phyloP scores from a whole-genome alignment of 1,284 basidiomycete species.

The Trichosporon faecale region DNA sequence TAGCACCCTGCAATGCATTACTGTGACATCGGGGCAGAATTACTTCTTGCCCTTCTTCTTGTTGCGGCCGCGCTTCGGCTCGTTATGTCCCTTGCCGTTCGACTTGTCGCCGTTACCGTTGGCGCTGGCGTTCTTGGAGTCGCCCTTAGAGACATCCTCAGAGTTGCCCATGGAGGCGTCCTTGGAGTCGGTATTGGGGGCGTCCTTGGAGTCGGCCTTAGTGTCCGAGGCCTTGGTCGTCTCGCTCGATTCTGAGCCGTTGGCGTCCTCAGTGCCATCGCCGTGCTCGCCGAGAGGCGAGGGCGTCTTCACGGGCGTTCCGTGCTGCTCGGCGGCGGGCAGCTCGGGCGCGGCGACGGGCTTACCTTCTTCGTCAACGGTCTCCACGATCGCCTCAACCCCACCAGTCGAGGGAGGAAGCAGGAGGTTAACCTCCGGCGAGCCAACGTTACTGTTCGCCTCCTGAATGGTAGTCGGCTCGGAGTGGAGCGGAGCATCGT shows the following conservation, averaged over 20 bases:
- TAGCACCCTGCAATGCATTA: background rate
- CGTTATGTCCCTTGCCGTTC: conserved; percentile 1
- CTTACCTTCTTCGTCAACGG: background rate
- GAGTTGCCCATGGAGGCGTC: conserved; percentile 1
- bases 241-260: conserved; percentile 4
- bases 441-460: background rate
- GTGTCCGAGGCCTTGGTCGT: conserved; percentile 7
- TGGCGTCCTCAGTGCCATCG: background rate
- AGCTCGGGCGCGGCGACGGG: no score
- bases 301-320: background rate
- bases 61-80: background rate
- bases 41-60: conserved; percentile 10
- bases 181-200: background rate
- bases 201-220: background rate
- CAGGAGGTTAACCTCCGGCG: background rate
- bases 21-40: background rate
- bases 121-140: background rate
- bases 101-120: background rate
- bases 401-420: background rate
- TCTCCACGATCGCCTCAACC: background rate
- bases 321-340: background rate
- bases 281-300: conserved; percentile 6
- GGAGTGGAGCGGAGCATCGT: background rate
- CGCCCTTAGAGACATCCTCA: background rate
- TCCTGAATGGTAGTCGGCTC: background rate